Evolutionary conservation across 2,329 filamentous ascomycete genomes (phyloP).

Genomic region (Phoma sp.): DNA sequence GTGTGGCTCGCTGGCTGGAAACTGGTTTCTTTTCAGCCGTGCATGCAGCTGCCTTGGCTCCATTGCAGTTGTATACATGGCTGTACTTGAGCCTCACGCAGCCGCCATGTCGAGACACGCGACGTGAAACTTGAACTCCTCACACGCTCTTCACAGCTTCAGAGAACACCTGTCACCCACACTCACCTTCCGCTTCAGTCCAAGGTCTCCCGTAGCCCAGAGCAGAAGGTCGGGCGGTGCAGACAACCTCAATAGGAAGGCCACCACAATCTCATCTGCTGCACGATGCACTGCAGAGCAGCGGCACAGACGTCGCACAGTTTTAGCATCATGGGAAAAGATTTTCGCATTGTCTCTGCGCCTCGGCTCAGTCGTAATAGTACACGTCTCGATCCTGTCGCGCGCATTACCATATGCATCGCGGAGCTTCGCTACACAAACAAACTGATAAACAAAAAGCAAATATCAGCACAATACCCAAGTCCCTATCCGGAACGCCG

Average conservation of each 20-base stretch:
- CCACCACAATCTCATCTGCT: slow-evolving; percentile 1
- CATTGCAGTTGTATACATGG: not conserved
- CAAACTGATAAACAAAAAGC: slow-evolving; percentile 11
- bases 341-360: slow-evolving; percentile 12
- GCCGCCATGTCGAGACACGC: too few relatives aligned
- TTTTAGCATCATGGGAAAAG: slow-evolving; percentile 5
- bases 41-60: slow-evolving; percentile 9
- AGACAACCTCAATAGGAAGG: slow-evolving; percentile 17
- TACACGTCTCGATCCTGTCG: slow-evolving; percentile 22
- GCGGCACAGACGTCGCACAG: slow-evolving; percentile 10
- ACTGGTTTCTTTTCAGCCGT: not conserved
- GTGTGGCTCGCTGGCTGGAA: slow-evolving; percentile 13
- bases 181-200: slow-evolving; percentile 16
- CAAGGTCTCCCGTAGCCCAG: slow-evolving; percentile 16
- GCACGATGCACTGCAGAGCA: slow-evolving; percentile 2
- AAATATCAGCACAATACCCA: slow-evolving; percentile 13
- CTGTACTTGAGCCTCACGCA: too few relatives aligned
- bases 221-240: slow-evolving; percentile 19
- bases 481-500: slow-evolving; percentile 10
- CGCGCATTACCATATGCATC: slow-evolving; percentile 18
- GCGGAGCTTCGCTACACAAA: slow-evolving; percentile 23
- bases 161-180: not conserved
- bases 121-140: too few relatives aligned
- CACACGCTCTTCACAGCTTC: too few relatives aligned
- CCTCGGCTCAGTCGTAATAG: slow-evolving; percentile 21